A percentile compares a stretch with the other conserved stretches of the same genome.
Conservation (phyloP, 2,329 filamentous ascomycete genomes). For the Macroventuria anomochaeta region DNA sequence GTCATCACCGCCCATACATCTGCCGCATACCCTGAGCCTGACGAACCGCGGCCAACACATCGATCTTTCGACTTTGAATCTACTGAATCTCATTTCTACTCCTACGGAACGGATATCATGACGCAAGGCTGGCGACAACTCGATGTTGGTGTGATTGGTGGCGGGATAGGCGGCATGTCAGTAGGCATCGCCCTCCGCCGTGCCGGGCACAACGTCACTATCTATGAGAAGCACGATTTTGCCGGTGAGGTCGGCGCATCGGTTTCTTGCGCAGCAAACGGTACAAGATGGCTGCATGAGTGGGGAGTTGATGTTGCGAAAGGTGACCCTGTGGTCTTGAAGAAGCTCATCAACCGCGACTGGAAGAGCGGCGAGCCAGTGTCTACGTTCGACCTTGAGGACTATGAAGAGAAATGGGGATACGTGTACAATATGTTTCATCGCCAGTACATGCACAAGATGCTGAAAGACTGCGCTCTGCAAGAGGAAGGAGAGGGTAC, state of each 20-base stretch:
- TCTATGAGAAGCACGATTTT: conserved; percentile 72
- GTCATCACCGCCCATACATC: not conserved
- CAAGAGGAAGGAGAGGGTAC: conserved; percentile 60
- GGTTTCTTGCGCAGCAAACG: conserved; percentile 68
- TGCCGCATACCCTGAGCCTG: not conserved
- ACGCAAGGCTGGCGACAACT: conserved; percentile 31
- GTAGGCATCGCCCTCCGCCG: conserved; percentile 60
- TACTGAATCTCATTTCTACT: not conserved
- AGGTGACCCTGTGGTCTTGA: conserved; percentile 69
- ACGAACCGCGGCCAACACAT: not conserved
- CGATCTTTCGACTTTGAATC: not conserved
- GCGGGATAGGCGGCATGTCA: conserved; percentile 62
- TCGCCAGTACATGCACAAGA: conserved; percentile 70
- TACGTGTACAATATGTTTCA: conserved; percentile 72
- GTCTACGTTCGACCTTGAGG: conserved; percentile 67
- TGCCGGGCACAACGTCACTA: conserved; percentile 62
- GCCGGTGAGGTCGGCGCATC: conserved; percentile 67
- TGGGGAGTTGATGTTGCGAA: conserved; percentile 70
- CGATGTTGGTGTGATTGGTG: conserved; percentile 56
- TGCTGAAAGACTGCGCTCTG: conserved; percentile 67
- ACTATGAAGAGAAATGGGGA: conserved; percentile 71
- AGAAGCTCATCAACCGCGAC: conserved; percentile 71
- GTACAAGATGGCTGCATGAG: conserved; percentile 71
- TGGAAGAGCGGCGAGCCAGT: conserved; percentile 72
- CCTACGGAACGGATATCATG: conserved; percentile 5